A percentile compares a stretch with the other conserved stretches of the same genome.
Evolutionary conservation across 441 rosid genomes (phyloP).

Genomic region (Aleurites moluccanus): DNA sequence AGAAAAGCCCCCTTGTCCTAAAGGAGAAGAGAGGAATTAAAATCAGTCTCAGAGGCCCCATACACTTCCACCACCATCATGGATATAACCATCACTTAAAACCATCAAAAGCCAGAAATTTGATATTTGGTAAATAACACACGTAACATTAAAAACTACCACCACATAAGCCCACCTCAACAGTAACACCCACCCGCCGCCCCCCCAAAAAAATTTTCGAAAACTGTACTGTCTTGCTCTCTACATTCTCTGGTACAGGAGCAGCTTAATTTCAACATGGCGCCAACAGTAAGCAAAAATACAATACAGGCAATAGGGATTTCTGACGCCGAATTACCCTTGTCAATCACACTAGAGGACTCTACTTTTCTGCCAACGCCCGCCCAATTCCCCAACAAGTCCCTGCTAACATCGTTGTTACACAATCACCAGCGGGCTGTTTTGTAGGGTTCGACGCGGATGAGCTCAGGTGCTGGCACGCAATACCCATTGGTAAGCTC

Average conservation of each 20-base stretch:
- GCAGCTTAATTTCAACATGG: background rate
- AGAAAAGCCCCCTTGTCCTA: too few species aligned
- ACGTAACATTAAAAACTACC: too few species aligned
- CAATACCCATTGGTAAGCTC: constrained; percentile 64
- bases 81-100: too few species aligned
- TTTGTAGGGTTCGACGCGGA: constrained; percentile 56
- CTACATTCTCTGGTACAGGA: background rate
- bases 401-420: constrained; percentile 15
- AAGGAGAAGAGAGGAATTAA: too few species aligned
- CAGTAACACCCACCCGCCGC: too few species aligned
- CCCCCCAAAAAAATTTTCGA: background rate
- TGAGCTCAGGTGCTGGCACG: constrained; percentile 53
- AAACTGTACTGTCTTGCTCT: background rate
- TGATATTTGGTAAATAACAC: too few species aligned
- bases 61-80: too few species aligned
- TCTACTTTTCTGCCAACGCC: background rate
- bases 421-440: too few species aligned
- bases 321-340: background rate
- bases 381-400: background rate
- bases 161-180: background rate
- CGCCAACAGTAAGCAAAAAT: too few species aligned
- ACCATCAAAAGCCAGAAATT: too few species aligned
- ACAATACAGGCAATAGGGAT: background rate
- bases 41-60: too few species aligned
- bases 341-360: background rate